phyloP scores from a whole-genome alignment of 129 eudicot species.

The Saussurea involucrata region DNA sequence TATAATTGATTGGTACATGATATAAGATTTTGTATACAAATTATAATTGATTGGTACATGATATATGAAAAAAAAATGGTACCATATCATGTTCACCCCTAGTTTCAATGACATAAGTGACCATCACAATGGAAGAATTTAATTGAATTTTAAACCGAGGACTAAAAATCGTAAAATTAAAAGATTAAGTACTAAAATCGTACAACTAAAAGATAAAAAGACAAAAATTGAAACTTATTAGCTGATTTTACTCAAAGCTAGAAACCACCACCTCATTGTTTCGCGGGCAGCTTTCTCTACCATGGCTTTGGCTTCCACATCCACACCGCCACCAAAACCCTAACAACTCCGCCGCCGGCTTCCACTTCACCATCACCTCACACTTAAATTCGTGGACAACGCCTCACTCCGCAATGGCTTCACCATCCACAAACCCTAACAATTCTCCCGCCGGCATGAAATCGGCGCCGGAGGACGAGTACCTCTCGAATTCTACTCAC shows the following conservation, averaged over 20 bases:
- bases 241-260: background rate
- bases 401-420: slow-evolving; percentile 11
- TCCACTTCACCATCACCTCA: background rate
- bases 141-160: background rate
- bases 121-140: too few species aligned
- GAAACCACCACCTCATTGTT: slow-evolving; percentile 17
- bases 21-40: too few species aligned
- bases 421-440: slow-evolving; percentile 8
- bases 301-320: slow-evolving; percentile 27
- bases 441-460: slow-evolving; percentile 2
- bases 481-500: slow-evolving; percentile 34
- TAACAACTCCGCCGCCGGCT: slow-evolving; percentile 31
- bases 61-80: too few species aligned
- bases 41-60: too few species aligned
- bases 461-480: slow-evolving; percentile 29
- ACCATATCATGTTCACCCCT: too few species aligned
- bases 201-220: background rate
- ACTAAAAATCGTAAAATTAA: background rate
- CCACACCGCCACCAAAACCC: slow-evolving; percentile 29
- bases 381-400: background rate
- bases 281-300: slow-evolving; percentile 12
- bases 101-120: too few species aligned
- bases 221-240: background rate
- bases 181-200: background rate
- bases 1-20: too few species aligned